phyloP scores from a whole-genome alignment of 768 basidiomycete genomes.

The Megacollybia marginata region DNA sequence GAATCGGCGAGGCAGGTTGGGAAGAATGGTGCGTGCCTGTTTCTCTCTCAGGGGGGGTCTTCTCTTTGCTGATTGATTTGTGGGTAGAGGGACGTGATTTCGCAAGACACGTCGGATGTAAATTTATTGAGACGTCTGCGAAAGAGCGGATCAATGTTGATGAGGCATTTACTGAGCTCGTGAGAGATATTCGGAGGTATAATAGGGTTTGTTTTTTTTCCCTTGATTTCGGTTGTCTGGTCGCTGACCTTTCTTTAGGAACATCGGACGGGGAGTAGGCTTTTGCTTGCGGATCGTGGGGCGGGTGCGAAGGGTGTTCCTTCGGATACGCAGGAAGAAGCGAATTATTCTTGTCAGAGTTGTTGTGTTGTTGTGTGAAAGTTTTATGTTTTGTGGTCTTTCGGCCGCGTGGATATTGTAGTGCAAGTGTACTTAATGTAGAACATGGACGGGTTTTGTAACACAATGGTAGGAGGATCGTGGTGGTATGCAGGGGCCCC shows the following conservation, averaged over 20 bases:
- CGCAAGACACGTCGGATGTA: conserved; percentile 89
- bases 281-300: conserved; percentile 43
- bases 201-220: conserved; percentile 84
- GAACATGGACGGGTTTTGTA: too few species aligned
- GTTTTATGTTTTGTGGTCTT: conserved; percentile 6
- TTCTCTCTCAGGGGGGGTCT: neutral
- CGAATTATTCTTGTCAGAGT: conserved; percentile 56
- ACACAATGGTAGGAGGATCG: too few species aligned
- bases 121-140: conserved; percentile 93
- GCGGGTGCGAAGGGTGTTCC: conserved; percentile 32
- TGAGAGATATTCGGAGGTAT: conserved; percentile 88
- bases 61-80: neutral
- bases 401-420: too few species aligned
- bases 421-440: too few species aligned
- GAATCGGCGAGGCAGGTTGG: conserved; percentile 95
- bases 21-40: conserved; percentile 65
- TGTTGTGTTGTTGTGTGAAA: conserved; percentile 55
- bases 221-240: conserved; percentile 2
- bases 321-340: conserved; percentile 40
- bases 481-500: too few species aligned
- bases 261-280: conserved; percentile 73
- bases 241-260: conserved; percentile 37
- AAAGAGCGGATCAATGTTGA: conserved; percentile 96
- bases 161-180: conserved; percentile 87
- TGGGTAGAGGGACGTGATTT: conserved; percentile 89